A percentile compares a stretch with the other conserved stretches of the same genome.
Evolutionary conservation across 2,329 filamentous ascomycete genomes (phyloP).

Genomic region (Lachnellula occidentalis): DNA sequence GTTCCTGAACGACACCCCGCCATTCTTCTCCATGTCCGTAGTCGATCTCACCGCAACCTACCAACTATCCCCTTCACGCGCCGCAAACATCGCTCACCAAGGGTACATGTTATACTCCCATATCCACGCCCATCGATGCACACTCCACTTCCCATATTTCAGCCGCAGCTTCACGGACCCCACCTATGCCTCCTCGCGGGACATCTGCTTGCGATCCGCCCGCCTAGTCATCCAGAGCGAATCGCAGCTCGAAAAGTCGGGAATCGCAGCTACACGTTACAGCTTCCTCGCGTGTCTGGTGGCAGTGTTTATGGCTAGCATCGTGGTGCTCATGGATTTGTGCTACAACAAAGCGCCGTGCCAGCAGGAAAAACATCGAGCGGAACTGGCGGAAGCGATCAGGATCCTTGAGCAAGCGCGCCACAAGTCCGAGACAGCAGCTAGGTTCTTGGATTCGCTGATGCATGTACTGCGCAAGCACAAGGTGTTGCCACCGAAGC

Average conservation of each 20-base stretch:
- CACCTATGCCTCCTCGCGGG: slow-evolving; percentile 27
- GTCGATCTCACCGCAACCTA: slow-evolving; percentile 3
- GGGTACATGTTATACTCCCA: slow-evolving; percentile 32
- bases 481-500: background rate
- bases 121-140: slow-evolving; percentile 32
- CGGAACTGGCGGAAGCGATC: slow-evolving; percentile 30
- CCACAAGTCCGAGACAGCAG: slow-evolving; percentile 27
- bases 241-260: slow-evolving; percentile 13
- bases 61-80: slow-evolving; percentile 17
- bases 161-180: slow-evolving; percentile 22
- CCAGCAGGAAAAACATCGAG: slow-evolving; percentile 22
- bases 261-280: slow-evolving; percentile 14
- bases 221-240: slow-evolving; percentile 31
- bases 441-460: slow-evolving; percentile 31
- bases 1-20: slow-evolving; percentile 29
- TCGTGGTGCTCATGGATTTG: slow-evolving; percentile 34
- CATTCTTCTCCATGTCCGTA: slow-evolving; percentile 28
- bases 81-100: slow-evolving; percentile 27
- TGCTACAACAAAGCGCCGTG: slow-evolving; percentile 25
- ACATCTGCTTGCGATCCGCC: slow-evolving; percentile 30
- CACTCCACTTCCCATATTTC: slow-evolving; percentile 33
- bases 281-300: slow-evolving; percentile 19
- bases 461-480: slow-evolving; percentile 27
- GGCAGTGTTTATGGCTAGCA: slow-evolving; percentile 34
- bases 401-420: slow-evolving; percentile 30